A percentile compares a stretch with the other conserved stretches of the same genome.
These are phyloP conservation scores for Parietaria judaica DNA, from an alignment of 306 rosid species.

Conservation along the genomic window DNA sequence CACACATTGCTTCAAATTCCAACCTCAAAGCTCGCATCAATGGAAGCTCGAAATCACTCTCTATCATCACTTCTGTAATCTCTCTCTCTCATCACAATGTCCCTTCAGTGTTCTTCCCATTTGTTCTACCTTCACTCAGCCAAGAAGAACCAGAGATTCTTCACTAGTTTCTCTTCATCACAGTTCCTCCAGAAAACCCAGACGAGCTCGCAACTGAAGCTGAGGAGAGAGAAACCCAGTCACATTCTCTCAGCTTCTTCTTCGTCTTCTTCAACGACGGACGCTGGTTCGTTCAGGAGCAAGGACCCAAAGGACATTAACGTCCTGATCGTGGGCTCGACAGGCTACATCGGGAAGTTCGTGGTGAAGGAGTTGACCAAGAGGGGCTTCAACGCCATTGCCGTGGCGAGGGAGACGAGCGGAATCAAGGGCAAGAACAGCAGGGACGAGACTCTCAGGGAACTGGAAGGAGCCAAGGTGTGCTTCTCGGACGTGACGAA, in stretches of 20 bases:
- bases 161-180: conserved; percentile 48
- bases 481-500: conserved; percentile 77
- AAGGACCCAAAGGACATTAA: conserved; percentile 66
- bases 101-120: conserved; percentile 48
- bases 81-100: conserved; percentile 32
- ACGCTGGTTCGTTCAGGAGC: conserved; percentile 43
- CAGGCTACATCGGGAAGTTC: conserved; percentile 93
- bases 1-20: conserved; percentile 38
- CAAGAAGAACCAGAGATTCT: conserved; percentile 30
- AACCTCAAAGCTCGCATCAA: conserved; percentile 6
- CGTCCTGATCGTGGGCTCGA: conserved; percentile 75
- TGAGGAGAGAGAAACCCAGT: conserved; percentile 27
- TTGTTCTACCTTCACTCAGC: conserved; percentile 43
- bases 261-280: conserved; percentile 30
- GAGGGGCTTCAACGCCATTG: conserved; percentile 75
- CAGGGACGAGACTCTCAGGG: conserved; percentile 46
- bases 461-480: conserved; percentile 67
- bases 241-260: conserved; percentile 37
- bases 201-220: conserved; percentile 42
- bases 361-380: conserved; percentile 70
- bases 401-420: conserved; percentile 78
- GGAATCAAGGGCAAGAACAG: conserved; percentile 61
- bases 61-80: neutral
- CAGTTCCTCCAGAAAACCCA: conserved; percentile 38
- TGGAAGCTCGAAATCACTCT: neutral